phyloP scores from a whole-genome alignment of 352 stramenopile genomes.

The Phytophthora macrochlamydospora region DNA sequence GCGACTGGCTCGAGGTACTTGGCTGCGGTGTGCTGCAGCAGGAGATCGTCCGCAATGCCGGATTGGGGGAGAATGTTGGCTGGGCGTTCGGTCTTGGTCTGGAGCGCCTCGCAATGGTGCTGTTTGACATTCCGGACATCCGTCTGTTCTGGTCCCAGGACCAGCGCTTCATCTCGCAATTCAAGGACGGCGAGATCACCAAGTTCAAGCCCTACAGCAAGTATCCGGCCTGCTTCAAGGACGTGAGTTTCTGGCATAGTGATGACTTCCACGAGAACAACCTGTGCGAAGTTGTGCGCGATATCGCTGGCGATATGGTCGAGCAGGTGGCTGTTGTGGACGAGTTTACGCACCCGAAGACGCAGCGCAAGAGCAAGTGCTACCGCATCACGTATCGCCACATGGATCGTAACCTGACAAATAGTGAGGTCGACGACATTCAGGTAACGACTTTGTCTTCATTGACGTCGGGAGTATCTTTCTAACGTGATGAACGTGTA shows the following conservation, averaged over 20 bases:
- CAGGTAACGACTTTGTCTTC: slow-evolving; percentile 68
- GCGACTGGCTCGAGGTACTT: slow-evolving; percentile 99
- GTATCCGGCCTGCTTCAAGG: slow-evolving; percentile 98
- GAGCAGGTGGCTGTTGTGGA: slow-evolving; percentile 95
- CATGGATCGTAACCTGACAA: slow-evolving; percentile 99
- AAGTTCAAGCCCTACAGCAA: slow-evolving; percentile 99
- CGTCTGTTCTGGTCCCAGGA: slow-evolving; percentile 99
- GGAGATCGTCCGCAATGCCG: slow-evolving; percentile 92
- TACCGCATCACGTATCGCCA: slow-evolving; percentile 98
- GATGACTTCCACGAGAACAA: slow-evolving; percentile 96
- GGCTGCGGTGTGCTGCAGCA: slow-evolving; percentile 97
- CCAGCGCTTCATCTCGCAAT: slow-evolving; percentile 93
- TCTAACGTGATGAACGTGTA: slow-evolving; percentile 2
- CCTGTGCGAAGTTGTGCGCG: slow-evolving; percentile 96
- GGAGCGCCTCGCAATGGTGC: slow-evolving; percentile 98
- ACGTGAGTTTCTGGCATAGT: slow-evolving; percentile 98
- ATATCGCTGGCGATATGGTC: slow-evolving; percentile 97
- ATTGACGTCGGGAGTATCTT: background rate
- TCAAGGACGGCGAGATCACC: slow-evolving; percentile 92
- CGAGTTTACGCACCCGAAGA: slow-evolving; percentile 98
- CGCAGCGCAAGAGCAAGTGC: slow-evolving; percentile 94
- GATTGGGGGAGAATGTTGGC: slow-evolving; percentile 86
- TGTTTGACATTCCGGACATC: slow-evolving; percentile 99
- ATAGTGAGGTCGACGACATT: slow-evolving; percentile 98
- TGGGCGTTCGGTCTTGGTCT: slow-evolving; percentile 99